phyloP scores from a whole-genome alignment of 148 eudicot species.

The Nepenthes mirabilis region DNA sequence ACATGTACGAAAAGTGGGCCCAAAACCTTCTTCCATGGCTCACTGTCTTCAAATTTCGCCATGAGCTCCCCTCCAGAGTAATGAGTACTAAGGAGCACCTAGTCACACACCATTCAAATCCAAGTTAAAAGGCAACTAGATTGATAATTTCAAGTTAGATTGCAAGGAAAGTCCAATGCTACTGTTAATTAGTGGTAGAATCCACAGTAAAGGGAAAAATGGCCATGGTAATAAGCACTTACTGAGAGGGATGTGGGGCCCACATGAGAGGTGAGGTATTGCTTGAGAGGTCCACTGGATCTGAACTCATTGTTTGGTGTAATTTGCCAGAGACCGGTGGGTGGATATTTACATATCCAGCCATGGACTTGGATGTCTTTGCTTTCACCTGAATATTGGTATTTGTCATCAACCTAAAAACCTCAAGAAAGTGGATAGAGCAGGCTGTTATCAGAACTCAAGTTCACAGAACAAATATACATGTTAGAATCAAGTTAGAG shows the following conservation, averaged over 20 bases:
- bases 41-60: constrained; percentile 37
- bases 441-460: no score
- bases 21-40: constrained; percentile 58
- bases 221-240: constrained; percentile 3
- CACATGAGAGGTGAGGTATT: constrained; percentile 76
- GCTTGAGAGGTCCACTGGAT: constrained; percentile 75
- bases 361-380: constrained; percentile 81
- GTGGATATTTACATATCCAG: constrained; percentile 67
- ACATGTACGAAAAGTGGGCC: constrained; percentile 56
- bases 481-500: no score
- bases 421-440: background rate
- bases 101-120: background rate
- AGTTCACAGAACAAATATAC: no score
- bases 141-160: background rate
- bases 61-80: constrained; percentile 50
- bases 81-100: constrained; percentile 54
- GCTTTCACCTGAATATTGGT: constrained; percentile 57
- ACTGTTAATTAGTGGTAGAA: background rate
- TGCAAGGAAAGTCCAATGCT: background rate
- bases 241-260: constrained; percentile 74
- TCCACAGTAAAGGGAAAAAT: background rate
- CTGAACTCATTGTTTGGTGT: constrained; percentile 71
- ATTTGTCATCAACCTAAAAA: constrained; percentile 81
- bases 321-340: constrained; percentile 87
- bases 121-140: background rate